These are phyloP conservation scores for Tulasnella sp. DNA, from an alignment of 768 basidiomycete genomes.

Conservation along the genomic window DNA sequence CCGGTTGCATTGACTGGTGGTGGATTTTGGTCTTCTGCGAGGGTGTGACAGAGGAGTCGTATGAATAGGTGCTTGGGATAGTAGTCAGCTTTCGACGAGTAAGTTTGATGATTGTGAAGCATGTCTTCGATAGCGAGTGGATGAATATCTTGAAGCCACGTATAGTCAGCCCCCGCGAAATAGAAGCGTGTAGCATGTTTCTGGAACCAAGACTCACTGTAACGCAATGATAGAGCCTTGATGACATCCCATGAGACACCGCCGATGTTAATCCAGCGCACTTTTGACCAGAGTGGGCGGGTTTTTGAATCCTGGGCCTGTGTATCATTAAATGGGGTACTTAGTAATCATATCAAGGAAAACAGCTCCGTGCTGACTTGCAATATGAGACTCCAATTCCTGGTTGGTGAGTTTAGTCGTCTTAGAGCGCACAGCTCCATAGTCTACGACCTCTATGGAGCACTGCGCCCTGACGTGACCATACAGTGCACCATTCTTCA, in stretches of 20 bases:
- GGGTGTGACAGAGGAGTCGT: constrained; percentile 48
- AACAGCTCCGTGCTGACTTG: neutral
- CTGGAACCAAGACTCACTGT: neutral
- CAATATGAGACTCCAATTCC: constrained; percentile 4
- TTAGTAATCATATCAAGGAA: too few species aligned
- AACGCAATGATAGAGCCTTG: neutral
- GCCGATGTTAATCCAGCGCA: neutral
- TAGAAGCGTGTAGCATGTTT: too few species aligned
- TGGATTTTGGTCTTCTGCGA: neutral
- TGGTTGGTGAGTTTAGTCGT: neutral
- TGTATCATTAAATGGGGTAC: too few species aligned
- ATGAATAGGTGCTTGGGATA: constrained; percentile 48
- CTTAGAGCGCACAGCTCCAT: constrained; percentile 1
- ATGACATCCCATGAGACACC: constrained; percentile 7
- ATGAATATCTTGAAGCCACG: constrained; percentile 22
- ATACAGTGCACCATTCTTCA: constrained; percentile 2
- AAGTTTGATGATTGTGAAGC: constrained; percentile 19
- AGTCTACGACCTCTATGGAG: constrained; percentile 14
- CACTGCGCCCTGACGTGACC: constrained; percentile 11
- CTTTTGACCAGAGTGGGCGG: neutral
- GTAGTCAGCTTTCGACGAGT: constrained; percentile 20
- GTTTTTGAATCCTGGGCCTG: neutral
- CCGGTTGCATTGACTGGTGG: neutral
- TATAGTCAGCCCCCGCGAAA: too few species aligned
- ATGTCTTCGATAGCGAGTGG: constrained; percentile 23